Evolutionary conservation across 306 rosid species (phyloP).

Genomic region (Cicer chorassanicum): DNA sequence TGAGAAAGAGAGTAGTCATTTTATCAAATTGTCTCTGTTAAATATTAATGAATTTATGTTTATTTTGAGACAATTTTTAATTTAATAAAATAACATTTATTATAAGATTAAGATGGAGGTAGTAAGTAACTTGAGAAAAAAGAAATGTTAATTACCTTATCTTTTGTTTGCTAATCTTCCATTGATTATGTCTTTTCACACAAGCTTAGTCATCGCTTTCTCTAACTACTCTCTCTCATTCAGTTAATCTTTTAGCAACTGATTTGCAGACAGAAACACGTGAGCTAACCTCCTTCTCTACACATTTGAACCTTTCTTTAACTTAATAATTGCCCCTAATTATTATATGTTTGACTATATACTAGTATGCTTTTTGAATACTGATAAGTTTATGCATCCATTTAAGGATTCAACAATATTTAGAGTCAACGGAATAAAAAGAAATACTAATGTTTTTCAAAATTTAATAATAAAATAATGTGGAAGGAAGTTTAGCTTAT

Average conservation of each 20-base stretch:
- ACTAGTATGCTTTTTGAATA: conserved; percentile 1
- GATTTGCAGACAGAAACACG: conserved; percentile 76
- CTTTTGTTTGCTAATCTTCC: neutral
- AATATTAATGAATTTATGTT: too few relatives aligned
- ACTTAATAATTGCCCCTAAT: conserved; percentile 54
- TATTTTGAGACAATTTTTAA: too few relatives aligned
- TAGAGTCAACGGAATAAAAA: conserved; percentile 20
- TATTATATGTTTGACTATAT: conserved; percentile 34
- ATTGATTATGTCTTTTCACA: conserved; percentile 26
- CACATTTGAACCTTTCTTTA: conserved; percentile 51
- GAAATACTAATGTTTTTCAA: neutral
- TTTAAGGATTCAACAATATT: conserved; percentile 7
- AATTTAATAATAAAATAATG: neutral
- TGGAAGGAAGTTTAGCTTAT: neutral
- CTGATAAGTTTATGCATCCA: conserved; percentile 13
- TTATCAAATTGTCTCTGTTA: too few relatives aligned
- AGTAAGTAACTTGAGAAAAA: neutral
- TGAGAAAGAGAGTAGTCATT: too few relatives aligned
- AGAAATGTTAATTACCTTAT: neutral
- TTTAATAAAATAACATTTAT: too few relatives aligned
- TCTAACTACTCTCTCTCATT: conserved; percentile 20
- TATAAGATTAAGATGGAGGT: too few relatives aligned
- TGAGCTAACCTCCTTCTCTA: conserved; percentile 76
- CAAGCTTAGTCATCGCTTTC: conserved; percentile 24
- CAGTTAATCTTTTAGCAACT: conserved; percentile 56